Evolutionary conservation across 176 grass and related monocot genomes (phyloP), one percentile per base, ranked within the genome.

Genomic region (Oropetium thomaeum): DNA sequence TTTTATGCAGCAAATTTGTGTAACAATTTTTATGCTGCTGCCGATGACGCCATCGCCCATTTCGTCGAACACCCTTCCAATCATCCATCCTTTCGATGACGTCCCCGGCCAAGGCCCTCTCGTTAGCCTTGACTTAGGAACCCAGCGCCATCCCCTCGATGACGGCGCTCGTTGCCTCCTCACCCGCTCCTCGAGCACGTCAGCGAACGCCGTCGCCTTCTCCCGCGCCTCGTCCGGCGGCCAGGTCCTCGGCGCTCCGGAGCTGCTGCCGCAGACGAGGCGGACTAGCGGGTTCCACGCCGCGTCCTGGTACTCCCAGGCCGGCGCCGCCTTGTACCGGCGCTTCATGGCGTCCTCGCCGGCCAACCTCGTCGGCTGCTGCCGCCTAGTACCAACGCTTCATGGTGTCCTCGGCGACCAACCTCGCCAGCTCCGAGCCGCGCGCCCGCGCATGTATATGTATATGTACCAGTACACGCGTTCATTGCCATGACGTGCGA

Each of bases 391-490:
- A 88, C 51, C 64, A 58, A 29, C 65, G 74, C 42, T 59, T 68
- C 82, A 88, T 86, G 19, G 75, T 14, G 10, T 92, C 89, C 55
- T 92, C 89, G 19, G 86, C 89, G 26, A 86, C 48, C 27, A 88
- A 65, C 65, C 17, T 79, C 47, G 89, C 79, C 7, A 92, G 86
- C 75, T 92, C 86, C 40, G 82, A 51, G 2, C 89, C 89, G 19
- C 75, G 60, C 33, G 79, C 49, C 7, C 89, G 83, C 86, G n/a
- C n/a, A n/a, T n/a, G n/a, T n/a, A n/a, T n/a, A 86, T 92, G 86
- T 88, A 88, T 8, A 92, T 80, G 86, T 92, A 86, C 89, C 90
- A 92, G 82, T 92, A 92, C 19, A 92, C 19, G 90, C 61, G 60
- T 92, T 92, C 74, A 85, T 92, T 22, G 90, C 86, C 79, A 79